Evolutionary conservation across 2,329 filamentous ascomycete species (phyloP), one percentile per base, ranked within the genome.

Genomic region (Colletotrichum sp.): DNA sequence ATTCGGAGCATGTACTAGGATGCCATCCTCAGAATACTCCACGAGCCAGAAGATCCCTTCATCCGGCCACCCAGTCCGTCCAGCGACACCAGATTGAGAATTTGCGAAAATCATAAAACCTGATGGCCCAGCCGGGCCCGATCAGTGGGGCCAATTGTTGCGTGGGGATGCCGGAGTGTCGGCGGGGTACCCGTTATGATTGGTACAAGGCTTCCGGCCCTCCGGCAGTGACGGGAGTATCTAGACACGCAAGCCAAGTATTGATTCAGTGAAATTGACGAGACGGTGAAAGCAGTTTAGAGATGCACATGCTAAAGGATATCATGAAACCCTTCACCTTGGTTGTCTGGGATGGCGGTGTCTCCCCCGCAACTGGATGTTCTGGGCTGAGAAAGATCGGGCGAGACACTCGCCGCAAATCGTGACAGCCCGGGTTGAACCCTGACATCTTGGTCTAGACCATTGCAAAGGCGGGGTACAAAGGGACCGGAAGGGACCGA

Each of bases 1-100:
- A 13, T 1, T 52, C n/a, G 13, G 43, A 52, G n/a, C 8, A 21
- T 4, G 7, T 2, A 21, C 43, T 13, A 52, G 43, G n/a, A 52
- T 0, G n/a, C 10, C 43, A 52, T 21, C 43, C 43, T 13, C 10
- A 52, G n/a, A 21, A 4, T 13, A 0, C 10, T 0, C 10, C 18
- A 21, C n/a, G 0, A 52, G n/a, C 10, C 43, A 13, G 6, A 52
- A 52, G 43, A 21, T 52, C 1, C 1, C 43, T 52, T 52, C 43
- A 52, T 13, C 43, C 10, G 43, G 10, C n/a, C n/a, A 52, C 2
- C 10, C 43, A 52, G n/a, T 13, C 0, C 43, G 2, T 52, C 0
- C 10, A 52, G n/a, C 10, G 43, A 52, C 43, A 13, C 43, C n/a
- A 21, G 43, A 21, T 0, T 21, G 10, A 18, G 43, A 52, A 52